Percentiles rank a stretch among this genome's conserved stretches.
Conservation (phyloP, 2,329 filamentous ascomycete species). For the Aureobasidium subglaciale region DNA sequence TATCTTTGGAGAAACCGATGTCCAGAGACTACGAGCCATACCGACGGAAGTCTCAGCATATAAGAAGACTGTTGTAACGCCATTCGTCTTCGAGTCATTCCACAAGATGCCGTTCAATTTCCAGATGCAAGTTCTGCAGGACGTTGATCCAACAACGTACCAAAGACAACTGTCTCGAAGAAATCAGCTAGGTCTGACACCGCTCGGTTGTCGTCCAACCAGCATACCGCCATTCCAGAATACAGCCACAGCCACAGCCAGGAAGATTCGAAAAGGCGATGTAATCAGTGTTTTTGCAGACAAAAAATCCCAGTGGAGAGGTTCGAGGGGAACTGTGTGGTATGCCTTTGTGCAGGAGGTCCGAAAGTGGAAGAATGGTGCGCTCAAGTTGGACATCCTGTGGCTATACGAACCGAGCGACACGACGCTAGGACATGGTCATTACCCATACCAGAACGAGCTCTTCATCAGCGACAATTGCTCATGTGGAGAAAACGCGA, state of each 20-base stretch:
- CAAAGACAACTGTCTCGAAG: slow-evolving; percentile 17
- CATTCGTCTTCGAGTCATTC: slow-evolving; percentile 60
- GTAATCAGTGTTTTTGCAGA: slow-evolving; percentile 43
- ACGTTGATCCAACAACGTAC: slow-evolving; percentile 23
- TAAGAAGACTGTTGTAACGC: slow-evolving; percentile 58
- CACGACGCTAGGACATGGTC: slow-evolving; percentile 60
- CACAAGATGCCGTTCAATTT: slow-evolving; percentile 53
- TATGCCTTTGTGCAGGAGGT: slow-evolving; percentile 62
- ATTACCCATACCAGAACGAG: slow-evolving; percentile 65
- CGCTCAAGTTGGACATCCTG: slow-evolving; percentile 52
- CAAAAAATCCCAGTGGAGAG: slow-evolving; percentile 51
- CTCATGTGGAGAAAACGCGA: slow-evolving; percentile 52
- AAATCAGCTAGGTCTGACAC: slow-evolving; percentile 22
- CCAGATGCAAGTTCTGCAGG: slow-evolving; percentile 36
- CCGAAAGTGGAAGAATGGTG: slow-evolving; percentile 30
- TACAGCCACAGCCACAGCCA: too few species aligned
- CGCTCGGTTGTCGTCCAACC: slow-evolving; percentile 11
- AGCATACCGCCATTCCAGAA: too few species aligned
- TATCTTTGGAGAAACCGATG: slow-evolving; percentile 33
- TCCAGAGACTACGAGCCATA: slow-evolving; percentile 26
- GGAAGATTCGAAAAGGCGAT: slow-evolving; percentile 41
- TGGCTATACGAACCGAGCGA: slow-evolving; percentile 70
- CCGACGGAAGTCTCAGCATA: slow-evolving; percentile 14
- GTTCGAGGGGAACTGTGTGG: slow-evolving; percentile 49
- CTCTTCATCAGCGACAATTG: slow-evolving; percentile 72